phyloP scores from a whole-genome alignment of 2,329 filamentous ascomycete genomes.

The Cercospora brassicicola region DNA sequence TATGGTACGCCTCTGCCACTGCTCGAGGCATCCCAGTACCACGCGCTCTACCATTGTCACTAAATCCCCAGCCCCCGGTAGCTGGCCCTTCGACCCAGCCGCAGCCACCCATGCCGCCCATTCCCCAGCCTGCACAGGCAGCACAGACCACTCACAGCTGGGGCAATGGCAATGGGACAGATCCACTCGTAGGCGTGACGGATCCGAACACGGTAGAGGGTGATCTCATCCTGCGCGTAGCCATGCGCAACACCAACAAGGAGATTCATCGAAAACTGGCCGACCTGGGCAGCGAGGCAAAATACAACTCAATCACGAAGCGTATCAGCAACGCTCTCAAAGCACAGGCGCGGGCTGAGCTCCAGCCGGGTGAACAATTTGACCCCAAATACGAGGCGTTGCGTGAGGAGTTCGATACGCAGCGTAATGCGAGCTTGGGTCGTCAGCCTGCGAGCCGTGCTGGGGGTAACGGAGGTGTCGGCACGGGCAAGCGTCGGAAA shows the following conservation, averaged over 20 bases:
- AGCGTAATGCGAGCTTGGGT: not conserved
- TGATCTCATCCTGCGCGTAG: not conserved
- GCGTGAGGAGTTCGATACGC: not conserved
- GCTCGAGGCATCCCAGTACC: too few species aligned
- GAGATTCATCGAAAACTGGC: not conserved
- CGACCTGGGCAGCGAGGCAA: not conserved
- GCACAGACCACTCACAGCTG: not conserved
- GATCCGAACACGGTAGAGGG: not conserved
- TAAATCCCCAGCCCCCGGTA: too few species aligned
- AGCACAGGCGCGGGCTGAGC: not conserved
- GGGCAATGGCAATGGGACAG: not conserved
- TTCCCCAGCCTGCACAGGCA: not conserved
- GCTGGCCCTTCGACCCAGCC: too few species aligned
- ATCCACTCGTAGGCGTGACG: not conserved
- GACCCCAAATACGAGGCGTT: not conserved
- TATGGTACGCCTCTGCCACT: too few species aligned
- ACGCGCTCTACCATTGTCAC: too few species aligned
- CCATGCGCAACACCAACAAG: conserved; percentile 1
- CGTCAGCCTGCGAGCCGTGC: not conserved
- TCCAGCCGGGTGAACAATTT: not conserved
- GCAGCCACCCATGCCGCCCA: too few species aligned
- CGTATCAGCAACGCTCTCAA: conserved; percentile 9
- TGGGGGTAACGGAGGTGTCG: not conserved
- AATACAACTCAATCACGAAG: conserved; percentile 1
- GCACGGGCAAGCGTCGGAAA: not conserved